A percentile compares a stretch with the other conserved stretches of the same genome.
Conservation (phyloP, 2,329 filamentous ascomycete genomes). For the Huntiella decipiens region DNA sequence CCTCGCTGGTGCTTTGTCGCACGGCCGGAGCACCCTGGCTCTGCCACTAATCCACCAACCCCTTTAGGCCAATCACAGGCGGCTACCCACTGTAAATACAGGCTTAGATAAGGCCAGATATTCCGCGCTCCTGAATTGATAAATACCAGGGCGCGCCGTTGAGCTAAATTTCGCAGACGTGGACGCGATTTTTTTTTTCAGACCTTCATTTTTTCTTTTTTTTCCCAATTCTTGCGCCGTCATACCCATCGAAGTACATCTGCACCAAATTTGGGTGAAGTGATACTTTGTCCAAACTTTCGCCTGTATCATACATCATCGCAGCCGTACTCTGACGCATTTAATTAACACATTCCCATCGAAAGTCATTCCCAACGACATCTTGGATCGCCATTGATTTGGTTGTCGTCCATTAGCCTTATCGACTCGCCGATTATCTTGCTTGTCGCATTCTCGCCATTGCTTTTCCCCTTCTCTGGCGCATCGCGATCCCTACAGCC, state of each 20-base stretch:
- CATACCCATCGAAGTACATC: conserved; percentile 5
- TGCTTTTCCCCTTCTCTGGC: background rate
- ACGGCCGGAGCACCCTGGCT: background rate
- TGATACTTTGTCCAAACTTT: conserved; percentile 7
- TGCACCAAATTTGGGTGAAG: conserved; percentile 8
- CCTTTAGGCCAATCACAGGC: conserved; percentile 9
- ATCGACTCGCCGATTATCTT: background rate
- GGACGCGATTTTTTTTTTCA: conserved; percentile 12
- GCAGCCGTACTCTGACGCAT: background rate
- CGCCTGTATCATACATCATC: background rate
- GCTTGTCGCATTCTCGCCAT: background rate
- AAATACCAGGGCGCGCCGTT: conserved; percentile 14
- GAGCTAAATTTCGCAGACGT: conserved; percentile 12
- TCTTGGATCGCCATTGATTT: conserved; percentile 5
- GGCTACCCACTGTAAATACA: conserved; percentile 1
- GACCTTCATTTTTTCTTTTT: conserved; percentile 9
- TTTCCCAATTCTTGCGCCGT: conserved; percentile 9
- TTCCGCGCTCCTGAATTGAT: conserved; percentile 12
- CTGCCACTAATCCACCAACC: background rate
- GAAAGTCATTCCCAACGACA: background rate
- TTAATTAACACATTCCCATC: background rate
- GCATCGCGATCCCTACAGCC: conserved; percentile 1
- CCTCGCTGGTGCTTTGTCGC: background rate
- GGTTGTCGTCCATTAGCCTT: background rate
- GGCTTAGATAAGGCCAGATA: conserved; percentile 12